Base-by-base conservation (phyloP, 768 basidiomycete species). In the Lactifluus volemus region DNA sequence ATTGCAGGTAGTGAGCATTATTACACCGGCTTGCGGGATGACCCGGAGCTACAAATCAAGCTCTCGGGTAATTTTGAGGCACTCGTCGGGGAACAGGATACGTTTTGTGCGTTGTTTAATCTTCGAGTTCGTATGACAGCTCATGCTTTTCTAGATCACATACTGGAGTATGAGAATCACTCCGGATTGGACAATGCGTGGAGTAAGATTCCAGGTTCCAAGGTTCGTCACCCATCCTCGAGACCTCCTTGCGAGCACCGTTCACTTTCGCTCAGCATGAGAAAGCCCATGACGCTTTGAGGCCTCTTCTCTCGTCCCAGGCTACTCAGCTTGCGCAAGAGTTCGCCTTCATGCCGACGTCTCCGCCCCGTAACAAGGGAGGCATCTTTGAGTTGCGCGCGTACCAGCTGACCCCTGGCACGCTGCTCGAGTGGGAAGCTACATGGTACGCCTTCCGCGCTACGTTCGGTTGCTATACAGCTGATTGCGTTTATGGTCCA, bases 41-140 rank as follows among this genome's bases (percentile, higher is more conserved):
- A 92, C 67, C 72, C 83, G 29, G 78, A 82, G 45, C 72, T 94
- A 53, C 81, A 87, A 55, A 86, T 96, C 59, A 94, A 96, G 72
- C 78, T 98, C 60, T 92, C 89, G 0, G 97, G 96, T 21, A 90
- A 86, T 67, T 99, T 93, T 91, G 95, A 98, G 74, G 85, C 88
- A 1, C 68, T 90, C 19, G 82, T 98, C 34, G 97, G 97, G 45
- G 85, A 92, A 60, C 88, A 94, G 62, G 97, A 98, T 68, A 85
- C 83, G 2, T 96, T 92, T 71, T 78, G 84, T 84, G 52, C 62
- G 78, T 66, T n/a, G 36, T 53, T n/a, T 39, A 29, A 32, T 5
- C 21, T n/a, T 38, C 19, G 19, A 12, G 55, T 34, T 39, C 25
- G 21, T 63, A 17, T 47, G 25, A 11, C 19, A 59, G 39, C 57